Base-by-base conservation (phyloP, 257 asterid genomes). In the Solanum pinnatisectum region DNA sequence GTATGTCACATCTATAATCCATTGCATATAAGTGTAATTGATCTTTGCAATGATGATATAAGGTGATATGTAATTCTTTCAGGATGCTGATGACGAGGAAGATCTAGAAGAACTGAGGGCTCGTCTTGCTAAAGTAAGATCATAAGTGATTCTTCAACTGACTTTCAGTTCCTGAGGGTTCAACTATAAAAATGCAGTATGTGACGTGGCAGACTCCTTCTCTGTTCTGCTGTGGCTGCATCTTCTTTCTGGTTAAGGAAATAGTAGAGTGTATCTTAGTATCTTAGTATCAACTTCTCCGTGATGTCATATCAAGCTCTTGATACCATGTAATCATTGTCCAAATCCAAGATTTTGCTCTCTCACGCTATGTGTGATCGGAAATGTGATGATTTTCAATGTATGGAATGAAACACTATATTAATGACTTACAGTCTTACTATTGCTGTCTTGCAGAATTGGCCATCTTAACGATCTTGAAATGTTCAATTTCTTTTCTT, bases 31-130 rank as follows among this genome's bases (percentile, higher is more conserved):
- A 10, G 52, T 18, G 39, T 20, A 40, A 22, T 30, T 78, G 25
- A 37, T 72, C 22, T 14, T 6, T 27, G 12, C 36, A 81, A 40
- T 46, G 68, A 86, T 35, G 83, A 27, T 15, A 16, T 40, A 46
- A 3, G 40, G 12, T 37, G 44, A 44, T n/a, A 79, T 86, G 63
- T 84, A 74, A 85, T 49, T 91, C 56, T 63, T 94, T 95, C 95
- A 94, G 91, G 92, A 85, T 82, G 93, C 89, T 67, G 96, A 96
- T 68, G 99, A 96, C 30, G 99, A 97, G 91, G 99, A 97, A 93
- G 99, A 96, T 91, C 84, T 97, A 20, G 99, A 97, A 92, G 98
- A 91, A 85, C 96, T 97, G 35, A 90, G 99, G 91, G 99, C 98
- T 63, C 98, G 99, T 10, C 98, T 97, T 5, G 98, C 96, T 56